These are phyloP conservation scores for Diaporthe capsici DNA, from an alignment of 2,329 filamentous ascomycete species.

Conservation along the genomic window DNA sequence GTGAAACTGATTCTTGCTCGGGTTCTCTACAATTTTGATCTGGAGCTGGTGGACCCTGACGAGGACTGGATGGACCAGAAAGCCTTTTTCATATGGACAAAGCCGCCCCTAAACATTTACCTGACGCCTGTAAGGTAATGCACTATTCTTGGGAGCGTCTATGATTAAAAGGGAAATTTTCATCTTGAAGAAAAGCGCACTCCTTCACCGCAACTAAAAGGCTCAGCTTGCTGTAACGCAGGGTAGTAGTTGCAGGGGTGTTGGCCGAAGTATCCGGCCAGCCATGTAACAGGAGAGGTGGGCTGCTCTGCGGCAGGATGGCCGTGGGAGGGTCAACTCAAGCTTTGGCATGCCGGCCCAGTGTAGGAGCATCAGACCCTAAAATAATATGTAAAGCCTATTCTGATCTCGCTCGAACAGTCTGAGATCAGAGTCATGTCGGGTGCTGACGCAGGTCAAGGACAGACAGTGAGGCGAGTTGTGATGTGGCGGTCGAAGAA, in stretches of 20 bases:
- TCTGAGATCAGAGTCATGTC: not conserved
- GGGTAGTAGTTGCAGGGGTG: not conserved
- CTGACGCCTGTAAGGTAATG: constrained; percentile 49
- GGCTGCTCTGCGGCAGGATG: not conserved
- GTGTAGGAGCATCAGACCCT: not conserved
- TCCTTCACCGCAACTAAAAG: not conserved
- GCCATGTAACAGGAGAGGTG: constrained; percentile 13
- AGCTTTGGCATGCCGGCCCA: not conserved
- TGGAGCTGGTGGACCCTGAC: constrained; percentile 55
- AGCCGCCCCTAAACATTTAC: constrained; percentile 54
- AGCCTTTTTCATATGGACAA: constrained; percentile 57
- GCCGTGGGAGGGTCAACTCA: not conserved
- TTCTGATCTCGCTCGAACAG: not conserved
- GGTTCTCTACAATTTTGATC: constrained; percentile 64
- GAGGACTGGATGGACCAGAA: constrained; percentile 57
- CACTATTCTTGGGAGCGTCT: not conserved
- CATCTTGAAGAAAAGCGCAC: not conserved
- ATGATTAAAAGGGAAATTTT: not conserved
- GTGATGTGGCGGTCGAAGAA: not conserved
- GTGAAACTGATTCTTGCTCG: constrained; percentile 63
- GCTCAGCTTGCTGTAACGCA: constrained; percentile 9
- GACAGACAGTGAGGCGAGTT: not conserved
- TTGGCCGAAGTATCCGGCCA: constrained; percentile 10
- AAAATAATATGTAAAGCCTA: constrained; percentile 6
- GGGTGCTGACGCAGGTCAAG: not conserved